Base-by-base conservation (phyloP, 768 basidiomycete genomes). In the Chalciporus chontae region DNA sequence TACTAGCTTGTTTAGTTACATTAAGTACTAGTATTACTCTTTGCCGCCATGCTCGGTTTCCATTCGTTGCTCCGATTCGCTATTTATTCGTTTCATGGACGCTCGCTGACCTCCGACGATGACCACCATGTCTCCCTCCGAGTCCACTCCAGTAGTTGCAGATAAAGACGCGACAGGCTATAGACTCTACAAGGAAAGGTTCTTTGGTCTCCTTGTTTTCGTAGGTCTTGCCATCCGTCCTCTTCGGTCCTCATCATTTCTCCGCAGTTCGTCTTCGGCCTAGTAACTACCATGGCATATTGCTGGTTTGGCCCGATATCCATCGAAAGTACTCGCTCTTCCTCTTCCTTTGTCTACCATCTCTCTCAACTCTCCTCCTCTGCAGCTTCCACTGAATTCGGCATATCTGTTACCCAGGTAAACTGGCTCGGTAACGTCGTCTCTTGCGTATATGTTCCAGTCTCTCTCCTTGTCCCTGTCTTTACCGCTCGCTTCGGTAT, bases 241-340 rank as follows among this genome's bases (percentile, higher is more conserved):
- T 44, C 15, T 38, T 11, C 14, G 42, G 5, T 4, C 19, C 42
- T n/a, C 32, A 29, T 36, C 24, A 37, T 4, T 6, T 17, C 40
- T 19, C 4, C 21, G 4, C 29, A 86, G 85, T 71, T 84, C 6
- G 32, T 83, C 36, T 64, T 88, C 29, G 84, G 81, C 48, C 60
- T 81, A 24, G 74, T 80, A 6, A 68, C 74, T 1, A 85, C 77
- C 3, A 79, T 85, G 81, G 65, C 74, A 3, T 81, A 79, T 77
- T 76, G 84, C 8, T 90, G 87, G 86, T 90, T 90, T 59, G 87
- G 87, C 2, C 84, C 89, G 5, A 89, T 91, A 51, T 73, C 87
- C 0, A 80, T 79, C 43, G 66, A 81, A 53, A 73, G 87, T 87
- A 40, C 38, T 75, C 53, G 6, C 29, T 3, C 31, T 23, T 3